Evolutionary conservation across 2,329 filamentous ascomycete species (phyloP), one percentile per base, ranked within the genome.

Genomic region (Beauveria pseudobassiana): DNA sequence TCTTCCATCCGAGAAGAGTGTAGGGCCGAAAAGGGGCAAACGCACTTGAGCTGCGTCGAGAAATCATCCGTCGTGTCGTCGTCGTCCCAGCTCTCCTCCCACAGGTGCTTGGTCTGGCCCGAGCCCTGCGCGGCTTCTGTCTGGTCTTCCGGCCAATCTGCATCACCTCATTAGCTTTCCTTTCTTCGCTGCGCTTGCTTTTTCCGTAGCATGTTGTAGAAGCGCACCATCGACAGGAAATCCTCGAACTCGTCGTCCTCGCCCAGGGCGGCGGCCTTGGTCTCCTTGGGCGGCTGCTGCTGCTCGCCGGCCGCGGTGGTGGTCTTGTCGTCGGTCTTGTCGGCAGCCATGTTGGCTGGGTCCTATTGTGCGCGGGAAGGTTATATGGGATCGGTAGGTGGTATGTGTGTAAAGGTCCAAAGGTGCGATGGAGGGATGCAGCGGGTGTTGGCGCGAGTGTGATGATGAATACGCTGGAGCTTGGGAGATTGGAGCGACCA

Each of bases 61-160:
- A 99, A 99, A 72, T 99, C 95, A 73, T 99, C 95, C 70, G 84
- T 95, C 67, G 91, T 95, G 77, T 98, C 95, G 74, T 98, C 93
- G 72, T 99, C 95, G 73, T 99, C 95, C 95, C 95, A 99, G 82
- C 92, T 97, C 82, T 99, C 95, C 77, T 99, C 95, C 95, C 95
- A 99, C 60, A 99, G 81, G 78, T 98, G 93, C 74, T 83, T 78
- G 66, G 80, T 82, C 63, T 87, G 85, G 71, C 87, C 87, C 68
- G 80, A 85, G 64, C 82, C 86, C 70, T 83, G 82, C 62, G 89
- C 89, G 61, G 87, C 88, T 73, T 97, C 91, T 64, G 91, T 91
- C 72, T 96, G 93, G 72, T 96, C 91, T 75, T 92, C 87, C 59
- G 87, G 82, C 95, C 95, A 99, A 77, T 98, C 95, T 96, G 65